Evolutionary conservation across 2,329 filamentous ascomycete genomes (phyloP).

Genomic region (Pseudogymnoascus sp.): DNA sequence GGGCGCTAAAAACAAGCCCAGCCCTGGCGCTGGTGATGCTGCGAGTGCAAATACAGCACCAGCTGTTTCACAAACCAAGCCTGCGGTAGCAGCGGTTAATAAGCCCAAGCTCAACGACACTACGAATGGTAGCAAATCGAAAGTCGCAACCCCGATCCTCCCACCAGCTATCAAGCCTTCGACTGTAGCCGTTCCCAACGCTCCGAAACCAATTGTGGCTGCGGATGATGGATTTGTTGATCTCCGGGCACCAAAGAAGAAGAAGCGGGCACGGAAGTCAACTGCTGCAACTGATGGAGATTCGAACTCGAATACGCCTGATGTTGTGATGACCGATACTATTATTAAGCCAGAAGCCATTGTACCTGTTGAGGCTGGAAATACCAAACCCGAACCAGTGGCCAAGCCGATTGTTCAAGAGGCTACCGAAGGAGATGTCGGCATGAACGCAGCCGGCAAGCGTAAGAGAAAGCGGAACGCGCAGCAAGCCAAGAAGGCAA

Average conservation of each 20-base stretch:
- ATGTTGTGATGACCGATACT: not conserved
- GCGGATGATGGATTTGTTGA: not conserved
- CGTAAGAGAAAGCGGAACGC: not conserved
- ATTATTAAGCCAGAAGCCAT: not conserved
- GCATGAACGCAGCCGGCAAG: not conserved
- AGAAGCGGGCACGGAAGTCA: constrained; percentile 5
- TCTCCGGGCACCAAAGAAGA: constrained; percentile 5
- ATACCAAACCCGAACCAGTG: not conserved
- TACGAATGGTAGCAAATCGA: not conserved
- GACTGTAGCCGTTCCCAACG: not conserved
- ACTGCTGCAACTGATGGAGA: not conserved
- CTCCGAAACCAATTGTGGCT: not conserved
- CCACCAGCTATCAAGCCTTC: not conserved
- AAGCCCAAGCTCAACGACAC: not conserved
- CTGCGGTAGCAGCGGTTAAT: not conserved
- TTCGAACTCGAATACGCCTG: not conserved
- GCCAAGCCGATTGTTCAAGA: not conserved
- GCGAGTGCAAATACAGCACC: not conserved
- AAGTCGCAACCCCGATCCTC: not conserved
- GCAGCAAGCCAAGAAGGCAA: not conserved
- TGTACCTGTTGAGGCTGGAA: not conserved
- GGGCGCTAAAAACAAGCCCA: not conserved
- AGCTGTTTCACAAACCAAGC: not conserved
- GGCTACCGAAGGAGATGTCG: not conserved
- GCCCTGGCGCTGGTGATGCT: not conserved